phyloP scores from a whole-genome alignment of 345 rosid genomes.

The Populus davidiana region DNA sequence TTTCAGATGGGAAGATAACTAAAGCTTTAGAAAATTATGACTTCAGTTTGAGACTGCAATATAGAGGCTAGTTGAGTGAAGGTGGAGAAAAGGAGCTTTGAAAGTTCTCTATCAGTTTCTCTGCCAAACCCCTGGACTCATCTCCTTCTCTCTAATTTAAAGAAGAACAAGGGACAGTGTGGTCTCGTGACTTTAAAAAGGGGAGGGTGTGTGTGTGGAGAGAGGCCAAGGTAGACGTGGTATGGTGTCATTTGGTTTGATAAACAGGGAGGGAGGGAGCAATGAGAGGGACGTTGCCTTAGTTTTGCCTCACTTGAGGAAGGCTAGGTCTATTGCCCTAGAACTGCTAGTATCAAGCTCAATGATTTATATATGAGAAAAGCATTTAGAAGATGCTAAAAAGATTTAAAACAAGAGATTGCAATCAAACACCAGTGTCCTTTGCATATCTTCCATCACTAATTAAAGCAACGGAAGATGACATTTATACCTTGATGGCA shows the following conservation, averaged over 20 bases:
- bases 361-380: constrained; percentile 5
- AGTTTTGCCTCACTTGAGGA: constrained; percentile 21
- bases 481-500: constrained; percentile 31
- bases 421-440: constrained; percentile 5
- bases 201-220: constrained; percentile 14
- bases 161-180: constrained; percentile 42
- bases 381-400: constrained; percentile 7
- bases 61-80: constrained; percentile 58
- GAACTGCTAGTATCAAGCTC: constrained; percentile 25
- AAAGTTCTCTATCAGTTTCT: constrained; percentile 91
- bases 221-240: constrained; percentile 18
- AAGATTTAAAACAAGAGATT: constrained; percentile 10
- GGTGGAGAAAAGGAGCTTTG: constrained; percentile 54
- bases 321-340: constrained; percentile 41
- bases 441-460: constrained; percentile 35
- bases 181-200: constrained; percentile 82
- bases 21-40: constrained; percentile 49
- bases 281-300: constrained; percentile 51
- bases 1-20: constrained; percentile 46
- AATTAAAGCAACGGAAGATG: constrained; percentile 23
- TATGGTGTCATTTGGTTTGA: constrained; percentile 24
- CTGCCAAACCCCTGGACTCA: constrained; percentile 52
- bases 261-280: neutral
- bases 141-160: constrained; percentile 39
- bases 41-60: constrained; percentile 79